Evolutionary conservation across 2,329 filamentous ascomycete genomes (phyloP).

Genomic region (Achaetomium macrosporum): DNA sequence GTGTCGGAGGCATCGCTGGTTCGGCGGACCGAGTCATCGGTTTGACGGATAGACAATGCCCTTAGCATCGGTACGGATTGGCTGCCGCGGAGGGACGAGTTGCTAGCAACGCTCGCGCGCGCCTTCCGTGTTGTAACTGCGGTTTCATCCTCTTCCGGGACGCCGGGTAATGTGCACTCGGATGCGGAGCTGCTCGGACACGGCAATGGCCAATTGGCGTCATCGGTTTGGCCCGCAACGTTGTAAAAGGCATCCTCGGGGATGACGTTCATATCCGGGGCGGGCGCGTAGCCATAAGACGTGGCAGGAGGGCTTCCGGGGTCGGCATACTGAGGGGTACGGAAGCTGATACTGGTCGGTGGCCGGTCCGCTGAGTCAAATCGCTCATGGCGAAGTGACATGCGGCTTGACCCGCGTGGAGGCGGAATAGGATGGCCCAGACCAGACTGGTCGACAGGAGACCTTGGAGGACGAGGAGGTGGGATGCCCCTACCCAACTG

Average conservation of each 20-base stretch:
- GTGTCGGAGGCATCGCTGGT: slow-evolving; percentile 49
- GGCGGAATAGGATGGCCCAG: slow-evolving; percentile 40
- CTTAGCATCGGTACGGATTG: slow-evolving; percentile 51
- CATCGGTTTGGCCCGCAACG: slow-evolving; percentile 37
- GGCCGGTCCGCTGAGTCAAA: slow-evolving; percentile 41
- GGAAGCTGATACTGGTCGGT: slow-evolving; percentile 40
- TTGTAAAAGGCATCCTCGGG: slow-evolving; percentile 31
- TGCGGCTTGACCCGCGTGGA: slow-evolving; percentile 50
- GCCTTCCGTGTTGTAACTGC: slow-evolving; percentile 34
- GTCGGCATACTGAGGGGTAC: slow-evolving; percentile 35
- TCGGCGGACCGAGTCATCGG: slow-evolving; percentile 23
- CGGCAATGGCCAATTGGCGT: slow-evolving; percentile 41
- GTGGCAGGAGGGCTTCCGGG: slow-evolving; percentile 22
- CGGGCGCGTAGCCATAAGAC: slow-evolving; percentile 28
- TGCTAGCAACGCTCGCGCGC: slow-evolving; percentile 42
- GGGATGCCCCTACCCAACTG: slow-evolving; percentile 37
- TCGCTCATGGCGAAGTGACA: slow-evolving; percentile 40
- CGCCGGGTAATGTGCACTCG: slow-evolving; percentile 48
- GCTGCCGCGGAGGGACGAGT: slow-evolving; percentile 49
- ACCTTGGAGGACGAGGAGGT: slow-evolving; percentile 47
- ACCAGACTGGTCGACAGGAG: slow-evolving; percentile 34
- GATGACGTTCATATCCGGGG: slow-evolving; percentile 23
- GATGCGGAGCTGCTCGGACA: slow-evolving; percentile 32
- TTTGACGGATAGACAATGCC: slow-evolving; percentile 35
- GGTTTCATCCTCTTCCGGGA: slow-evolving; percentile 59